phyloP scores from a whole-genome alignment of 148 eudicot species.

The Diospyros lotus region DNA sequence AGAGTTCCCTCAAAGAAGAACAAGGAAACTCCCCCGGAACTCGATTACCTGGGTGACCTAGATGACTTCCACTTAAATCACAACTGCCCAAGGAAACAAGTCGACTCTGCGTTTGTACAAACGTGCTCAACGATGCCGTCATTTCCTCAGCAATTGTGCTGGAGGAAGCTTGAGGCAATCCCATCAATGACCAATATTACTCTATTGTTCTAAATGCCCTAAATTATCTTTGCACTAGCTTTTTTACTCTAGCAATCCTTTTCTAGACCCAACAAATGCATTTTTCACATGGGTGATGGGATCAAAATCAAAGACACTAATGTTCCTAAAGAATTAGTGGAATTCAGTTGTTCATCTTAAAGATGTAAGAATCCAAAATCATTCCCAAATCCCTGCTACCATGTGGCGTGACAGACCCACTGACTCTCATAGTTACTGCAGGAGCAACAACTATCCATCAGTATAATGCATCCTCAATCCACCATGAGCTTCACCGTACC shows the following conservation, averaged over 20 bases:
- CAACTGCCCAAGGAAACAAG: slow-evolving; percentile 26
- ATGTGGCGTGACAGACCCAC: slow-evolving; percentile 7
- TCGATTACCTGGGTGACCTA: background rate
- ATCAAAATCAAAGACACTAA: background rate
- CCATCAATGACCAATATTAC: slow-evolving; percentile 37
- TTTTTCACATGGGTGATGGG: background rate
- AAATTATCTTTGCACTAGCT: slow-evolving; percentile 6
- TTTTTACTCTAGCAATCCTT: slow-evolving; percentile 4
- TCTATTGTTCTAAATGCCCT: slow-evolving; percentile 5
- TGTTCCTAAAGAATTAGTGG: background rate
- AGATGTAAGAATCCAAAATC: background rate
- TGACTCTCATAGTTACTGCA: slow-evolving; percentile 18
- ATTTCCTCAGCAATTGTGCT: slow-evolving; percentile 31
- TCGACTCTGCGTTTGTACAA: slow-evolving; percentile 18
- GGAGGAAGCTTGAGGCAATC: slow-evolving; percentile 59
- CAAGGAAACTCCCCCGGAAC: slow-evolving; percentile 17
- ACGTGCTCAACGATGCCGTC: slow-evolving; percentile 25
- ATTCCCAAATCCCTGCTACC: slow-evolving; percentile 1
- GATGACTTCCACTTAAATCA: slow-evolving; percentile 33
- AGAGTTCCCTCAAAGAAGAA: slow-evolving; percentile 32
- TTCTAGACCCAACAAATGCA: background rate
- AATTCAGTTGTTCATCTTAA: background rate
- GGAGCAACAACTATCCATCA: slow-evolving; percentile 27
- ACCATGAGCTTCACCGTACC: slow-evolving; percentile 24
- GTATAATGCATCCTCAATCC: slow-evolving; percentile 28